Percentiles rank a stretch among this genome's conserved stretches.
Evolutionary conservation across 2,329 filamentous ascomycete genomes (phyloP).

Genomic region (Reticulascus tulasneorum): DNA sequence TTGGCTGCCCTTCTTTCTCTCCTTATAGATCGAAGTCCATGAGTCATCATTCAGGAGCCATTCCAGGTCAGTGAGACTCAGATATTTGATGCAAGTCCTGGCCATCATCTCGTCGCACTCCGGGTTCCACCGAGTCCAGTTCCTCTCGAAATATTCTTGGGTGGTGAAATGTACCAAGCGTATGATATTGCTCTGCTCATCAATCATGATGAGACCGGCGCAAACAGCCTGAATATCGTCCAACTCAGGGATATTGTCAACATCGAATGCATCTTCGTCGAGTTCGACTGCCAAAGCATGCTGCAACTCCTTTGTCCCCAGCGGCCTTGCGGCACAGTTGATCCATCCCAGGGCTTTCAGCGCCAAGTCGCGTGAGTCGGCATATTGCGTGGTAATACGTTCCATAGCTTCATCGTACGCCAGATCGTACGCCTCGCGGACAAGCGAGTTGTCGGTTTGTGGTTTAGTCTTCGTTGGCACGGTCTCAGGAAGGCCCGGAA

Average conservation of each 20-base stretch:
- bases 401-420: slow-evolving; percentile 30
- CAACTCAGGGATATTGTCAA: slow-evolving; percentile 27
- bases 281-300: slow-evolving; percentile 32
- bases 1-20: no score
- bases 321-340: slow-evolving; percentile 20
- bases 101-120: background rate
- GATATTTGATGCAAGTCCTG: slow-evolving; percentile 20
- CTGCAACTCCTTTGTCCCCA: slow-evolving; percentile 26
- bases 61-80: slow-evolving; percentile 19
- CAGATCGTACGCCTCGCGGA: slow-evolving; percentile 7
- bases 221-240: slow-evolving; percentile 32
- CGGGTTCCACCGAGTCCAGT: background rate
- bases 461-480: no score
- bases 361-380: slow-evolving; percentile 18
- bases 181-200: slow-evolving; percentile 32
- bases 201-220: slow-evolving; percentile 36
- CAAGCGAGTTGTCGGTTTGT: no score
- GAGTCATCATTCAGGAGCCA: background rate
- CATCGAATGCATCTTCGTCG: slow-evolving; percentile 22
- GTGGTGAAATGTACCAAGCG: slow-evolving; percentile 41
- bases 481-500: slow-evolving; percentile 24
- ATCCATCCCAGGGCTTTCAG: slow-evolving; percentile 30
- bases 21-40: background rate
- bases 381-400: slow-evolving; percentile 23
- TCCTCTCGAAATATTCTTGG: slow-evolving; percentile 37